Conservation (phyloP, 192 early-diverging fungal species). For the Diversispora eburnea region DNA sequence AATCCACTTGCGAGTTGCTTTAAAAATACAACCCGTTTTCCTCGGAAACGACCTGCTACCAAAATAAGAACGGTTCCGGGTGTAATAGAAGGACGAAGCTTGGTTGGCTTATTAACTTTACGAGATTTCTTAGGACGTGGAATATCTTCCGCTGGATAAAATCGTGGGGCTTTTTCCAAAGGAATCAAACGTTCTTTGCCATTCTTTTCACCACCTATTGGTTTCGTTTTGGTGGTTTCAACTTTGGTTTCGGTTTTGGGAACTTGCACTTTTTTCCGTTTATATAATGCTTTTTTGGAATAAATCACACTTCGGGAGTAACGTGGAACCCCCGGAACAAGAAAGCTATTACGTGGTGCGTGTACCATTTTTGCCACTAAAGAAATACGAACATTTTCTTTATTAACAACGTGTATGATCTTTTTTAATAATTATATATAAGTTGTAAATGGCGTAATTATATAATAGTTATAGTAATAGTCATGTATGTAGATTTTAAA, state of each 20-base stretch:
- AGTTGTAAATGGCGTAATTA: too few species aligned
- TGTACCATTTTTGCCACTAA: constrained; percentile 18
- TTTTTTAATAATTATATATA: background rate
- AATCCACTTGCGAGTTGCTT: constrained; percentile 94
- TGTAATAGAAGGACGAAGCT: constrained; percentile 89
- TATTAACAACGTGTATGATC: background rate
- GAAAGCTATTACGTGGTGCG: constrained; percentile 68
- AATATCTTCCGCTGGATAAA: constrained; percentile 86
- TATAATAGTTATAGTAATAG: too few species aligned
- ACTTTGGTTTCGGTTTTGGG: constrained; percentile 47
- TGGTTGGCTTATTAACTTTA: constrained; percentile 66
- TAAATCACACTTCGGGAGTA: constrained; percentile 79
- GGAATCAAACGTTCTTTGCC: constrained; percentile 66
- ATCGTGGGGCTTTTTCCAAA: constrained; percentile 65
- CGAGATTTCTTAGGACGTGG: constrained; percentile 73
- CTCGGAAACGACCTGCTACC: constrained; percentile 91
- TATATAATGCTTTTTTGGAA: constrained; percentile 86
- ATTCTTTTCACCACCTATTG: constrained; percentile 82
- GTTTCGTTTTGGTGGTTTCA: constrained; percentile 59
- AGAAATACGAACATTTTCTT: background rate
- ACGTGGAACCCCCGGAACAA: constrained; percentile 81
- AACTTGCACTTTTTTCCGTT: constrained; percentile 72
- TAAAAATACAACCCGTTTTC: constrained; percentile 98
- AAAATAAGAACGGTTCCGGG: constrained; percentile 98
- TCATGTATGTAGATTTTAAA: too few species aligned